Conservation (phyloP, 768 basidiomycete species). For the Collybiopsis luxurians region DNA sequence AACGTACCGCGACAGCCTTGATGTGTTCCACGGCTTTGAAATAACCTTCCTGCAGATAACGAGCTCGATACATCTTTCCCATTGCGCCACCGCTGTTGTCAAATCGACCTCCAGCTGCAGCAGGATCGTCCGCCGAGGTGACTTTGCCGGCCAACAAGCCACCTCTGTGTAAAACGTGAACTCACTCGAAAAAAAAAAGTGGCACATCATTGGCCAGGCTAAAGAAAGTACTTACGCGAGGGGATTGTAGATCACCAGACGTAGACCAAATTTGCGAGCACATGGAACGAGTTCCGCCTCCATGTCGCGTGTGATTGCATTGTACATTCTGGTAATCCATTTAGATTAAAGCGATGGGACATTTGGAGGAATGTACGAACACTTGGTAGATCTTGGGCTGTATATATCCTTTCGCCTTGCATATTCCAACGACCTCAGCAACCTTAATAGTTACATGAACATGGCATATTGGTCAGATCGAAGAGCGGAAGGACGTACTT, state of each 20-base stretch:
- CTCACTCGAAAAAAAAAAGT: too few species aligned
- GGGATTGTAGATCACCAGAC: conserved; percentile 44
- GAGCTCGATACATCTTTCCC: conserved; percentile 44
- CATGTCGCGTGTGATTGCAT: conserved; percentile 45
- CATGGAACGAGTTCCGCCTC: conserved; percentile 48
- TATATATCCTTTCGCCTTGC: conserved; percentile 41
- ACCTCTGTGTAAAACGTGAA: conserved; percentile 32
- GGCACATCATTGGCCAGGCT: conserved; percentile 10
- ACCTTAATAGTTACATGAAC: conserved; percentile 25
- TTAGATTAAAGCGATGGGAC: background rate
- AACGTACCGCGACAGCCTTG: conserved; percentile 37
- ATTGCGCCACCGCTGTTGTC: conserved; percentile 25
- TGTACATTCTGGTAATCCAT: conserved; percentile 27
- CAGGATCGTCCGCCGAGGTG: conserved; percentile 26
- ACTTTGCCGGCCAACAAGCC: conserved; percentile 49
- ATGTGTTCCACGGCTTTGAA: conserved; percentile 40
- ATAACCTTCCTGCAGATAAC: conserved; percentile 41
- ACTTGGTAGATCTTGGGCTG: conserved; percentile 47
- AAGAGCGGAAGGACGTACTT: conserved; percentile 24
- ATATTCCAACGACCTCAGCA: conserved; percentile 46
- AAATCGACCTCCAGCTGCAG: conserved; percentile 39
- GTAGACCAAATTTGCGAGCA: conserved; percentile 44
- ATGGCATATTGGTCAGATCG: background rate
- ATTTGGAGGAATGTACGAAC: conserved; percentile 16
- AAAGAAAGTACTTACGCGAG: conserved; percentile 29